Percentiles rank a stretch among this genome's conserved stretches.
Conservation (phyloP, 306 rosid species). For the Malus sieversii region DNA sequence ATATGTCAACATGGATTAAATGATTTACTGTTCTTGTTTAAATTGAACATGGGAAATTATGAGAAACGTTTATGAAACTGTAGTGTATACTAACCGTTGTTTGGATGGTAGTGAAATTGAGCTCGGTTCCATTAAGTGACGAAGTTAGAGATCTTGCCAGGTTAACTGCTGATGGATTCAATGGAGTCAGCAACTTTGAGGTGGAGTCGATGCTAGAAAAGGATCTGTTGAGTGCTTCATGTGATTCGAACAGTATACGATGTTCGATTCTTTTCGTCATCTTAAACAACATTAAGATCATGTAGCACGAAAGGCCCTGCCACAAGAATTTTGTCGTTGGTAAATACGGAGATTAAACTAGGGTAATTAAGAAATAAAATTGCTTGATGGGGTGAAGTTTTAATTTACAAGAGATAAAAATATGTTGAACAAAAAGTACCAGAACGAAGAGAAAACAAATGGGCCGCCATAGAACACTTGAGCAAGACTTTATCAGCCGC, state of each 20-base stretch:
- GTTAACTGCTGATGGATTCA: constrained; percentile 5
- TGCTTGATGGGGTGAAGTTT: background rate
- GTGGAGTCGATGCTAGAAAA: background rate
- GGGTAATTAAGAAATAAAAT: too few relatives aligned
- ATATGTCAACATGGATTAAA: background rate
- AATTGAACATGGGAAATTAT: too few relatives aligned
- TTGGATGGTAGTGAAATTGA: background rate
- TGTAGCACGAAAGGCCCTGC: constrained; percentile 4
- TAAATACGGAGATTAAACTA: too few relatives aligned
- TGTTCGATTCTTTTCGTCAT: background rate
- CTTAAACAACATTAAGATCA: background rate
- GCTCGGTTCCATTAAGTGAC: constrained; percentile 14
- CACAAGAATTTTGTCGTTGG: background rate
- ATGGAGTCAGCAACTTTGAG: constrained; percentile 8
- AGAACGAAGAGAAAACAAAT: constrained; percentile 2
- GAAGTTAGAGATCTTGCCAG: constrained; percentile 11
- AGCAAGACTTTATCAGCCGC: background rate
- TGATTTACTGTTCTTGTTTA: too few relatives aligned
- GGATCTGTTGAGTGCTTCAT: background rate
- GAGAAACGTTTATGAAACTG: too few relatives aligned
- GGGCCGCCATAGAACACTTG: constrained; percentile 9
- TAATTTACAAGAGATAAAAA: background rate
- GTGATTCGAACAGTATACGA: background rate
- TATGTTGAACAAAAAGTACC: background rate
- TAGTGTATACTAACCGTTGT: constrained; percentile 1